Conservation (phyloP, 169 alveolate species). For the Plasmodium blacklocki region DNA sequence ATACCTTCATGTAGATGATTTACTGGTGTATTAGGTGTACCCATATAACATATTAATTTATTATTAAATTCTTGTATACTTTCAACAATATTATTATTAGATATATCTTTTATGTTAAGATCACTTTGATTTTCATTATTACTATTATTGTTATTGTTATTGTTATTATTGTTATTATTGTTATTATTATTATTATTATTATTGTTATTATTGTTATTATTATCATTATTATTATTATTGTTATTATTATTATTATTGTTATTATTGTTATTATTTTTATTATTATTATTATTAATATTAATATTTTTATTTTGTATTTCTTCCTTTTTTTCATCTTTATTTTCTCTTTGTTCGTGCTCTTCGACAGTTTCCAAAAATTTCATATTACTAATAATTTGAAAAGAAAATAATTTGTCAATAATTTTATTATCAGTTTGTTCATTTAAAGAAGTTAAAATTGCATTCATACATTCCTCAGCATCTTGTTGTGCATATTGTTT, state of each 20-base stretch:
- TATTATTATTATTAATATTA: background rate
- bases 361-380: slow-evolving; percentile 20
- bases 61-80: slow-evolving; percentile 54
- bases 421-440: slow-evolving; percentile 54
- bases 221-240: background rate
- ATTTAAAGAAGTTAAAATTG: slow-evolving; percentile 80
- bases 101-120: too few species aligned
- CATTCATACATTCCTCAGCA: slow-evolving; percentile 85
- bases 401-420: slow-evolving; percentile 52
- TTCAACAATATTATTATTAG: background rate
- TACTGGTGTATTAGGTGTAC: slow-evolving; percentile 90
- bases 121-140: too few species aligned
- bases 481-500: slow-evolving; percentile 80
- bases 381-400: slow-evolving; percentile 29
- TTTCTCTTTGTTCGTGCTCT: background rate
- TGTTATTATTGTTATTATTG: background rate
- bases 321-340: background rate
- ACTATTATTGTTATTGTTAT: background rate
- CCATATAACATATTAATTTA: slow-evolving; percentile 87
- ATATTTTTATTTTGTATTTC: background rate
- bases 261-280: too few species aligned
- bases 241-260: background rate
- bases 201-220: background rate
- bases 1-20: slow-evolving; percentile 94
- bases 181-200: background rate